phyloP scores from a whole-genome alignment of 176 grass and related monocot species.

The Oryza nivara region DNA sequence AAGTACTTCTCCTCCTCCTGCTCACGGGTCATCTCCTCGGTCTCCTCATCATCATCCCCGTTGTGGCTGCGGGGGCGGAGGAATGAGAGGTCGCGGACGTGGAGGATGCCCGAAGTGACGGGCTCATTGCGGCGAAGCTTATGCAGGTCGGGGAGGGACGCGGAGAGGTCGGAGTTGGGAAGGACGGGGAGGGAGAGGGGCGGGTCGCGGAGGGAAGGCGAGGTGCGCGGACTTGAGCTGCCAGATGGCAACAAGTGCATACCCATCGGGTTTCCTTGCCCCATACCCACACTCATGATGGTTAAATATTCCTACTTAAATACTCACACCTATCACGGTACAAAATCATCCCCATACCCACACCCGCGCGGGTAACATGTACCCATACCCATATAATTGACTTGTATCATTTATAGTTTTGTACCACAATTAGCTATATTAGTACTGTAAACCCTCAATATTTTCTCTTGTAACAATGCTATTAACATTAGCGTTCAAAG shows the following conservation, averaged over 20 bases:
- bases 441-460: no score
- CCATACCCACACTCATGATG: no score
- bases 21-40: constrained; percentile 45
- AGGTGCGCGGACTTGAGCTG: constrained; percentile 78
- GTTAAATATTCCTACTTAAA: no score
- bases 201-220: constrained; percentile 62
- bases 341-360: no score
- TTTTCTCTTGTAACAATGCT: no score
- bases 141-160: constrained; percentile 68
- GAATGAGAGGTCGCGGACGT: constrained; percentile 74
- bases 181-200: constrained; percentile 61
- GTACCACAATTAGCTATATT: no score
- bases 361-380: no score
- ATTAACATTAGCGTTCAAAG: no score
- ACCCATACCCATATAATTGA: no score
- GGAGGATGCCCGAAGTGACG: constrained; percentile 73
- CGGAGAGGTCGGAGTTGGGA: constrained; percentile 62
- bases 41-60: constrained; percentile 5
- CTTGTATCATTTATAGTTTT: no score
- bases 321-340: no score
- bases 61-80: constrained; percentile 36
- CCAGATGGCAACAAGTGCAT: constrained; percentile 31
- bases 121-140: constrained; percentile 83
- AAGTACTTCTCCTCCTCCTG: constrained; percentile 58
- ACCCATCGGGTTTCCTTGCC: no score